phyloP scores from a whole-genome alignment of 225 moss, liverwort and hornwort genomes.

The Thuidium tamariscinum region DNA sequence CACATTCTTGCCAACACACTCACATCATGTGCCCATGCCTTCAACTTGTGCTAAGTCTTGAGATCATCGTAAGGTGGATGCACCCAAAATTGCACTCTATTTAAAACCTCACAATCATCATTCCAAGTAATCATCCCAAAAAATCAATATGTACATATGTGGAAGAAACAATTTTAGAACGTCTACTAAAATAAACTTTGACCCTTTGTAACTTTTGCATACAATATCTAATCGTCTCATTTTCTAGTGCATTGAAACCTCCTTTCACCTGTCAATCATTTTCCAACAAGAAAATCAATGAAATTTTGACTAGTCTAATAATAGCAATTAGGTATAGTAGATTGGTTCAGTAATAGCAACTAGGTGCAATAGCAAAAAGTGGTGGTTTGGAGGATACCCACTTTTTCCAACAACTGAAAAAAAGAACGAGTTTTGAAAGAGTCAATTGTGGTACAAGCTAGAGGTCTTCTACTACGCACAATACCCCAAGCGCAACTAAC shows the following conservation, averaged over 20 bases:
- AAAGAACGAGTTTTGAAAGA: background rate
- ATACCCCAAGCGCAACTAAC: background rate
- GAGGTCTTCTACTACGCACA: background rate
- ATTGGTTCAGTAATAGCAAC: rapidly evolving
- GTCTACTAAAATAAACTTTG: background rate
- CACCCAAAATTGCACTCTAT: rapidly evolving
- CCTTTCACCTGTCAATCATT: no score
- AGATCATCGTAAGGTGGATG: background rate
- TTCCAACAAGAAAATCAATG: background rate
- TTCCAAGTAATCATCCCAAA: background rate
- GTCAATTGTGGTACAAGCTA: background rate
- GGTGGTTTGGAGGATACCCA: rapidly evolving
- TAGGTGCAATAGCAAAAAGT: background rate
- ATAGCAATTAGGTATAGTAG: background rate
- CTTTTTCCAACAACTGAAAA: no score
- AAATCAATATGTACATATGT: background rate
- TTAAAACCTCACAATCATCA: background rate
- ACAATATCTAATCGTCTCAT: rapidly evolving
- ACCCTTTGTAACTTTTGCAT: background rate
- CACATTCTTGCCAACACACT: background rate
- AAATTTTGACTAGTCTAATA: background rate
- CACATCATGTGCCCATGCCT: no score
- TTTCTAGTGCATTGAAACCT: background rate
- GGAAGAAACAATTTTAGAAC: background rate
- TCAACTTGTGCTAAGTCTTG: background rate